Percentiles rank a stretch among this genome's conserved stretches.
Evolutionary conservation across 352 stramenopile species (phyloP).

Genomic region (Phytophthora pseudosyringae): DNA sequence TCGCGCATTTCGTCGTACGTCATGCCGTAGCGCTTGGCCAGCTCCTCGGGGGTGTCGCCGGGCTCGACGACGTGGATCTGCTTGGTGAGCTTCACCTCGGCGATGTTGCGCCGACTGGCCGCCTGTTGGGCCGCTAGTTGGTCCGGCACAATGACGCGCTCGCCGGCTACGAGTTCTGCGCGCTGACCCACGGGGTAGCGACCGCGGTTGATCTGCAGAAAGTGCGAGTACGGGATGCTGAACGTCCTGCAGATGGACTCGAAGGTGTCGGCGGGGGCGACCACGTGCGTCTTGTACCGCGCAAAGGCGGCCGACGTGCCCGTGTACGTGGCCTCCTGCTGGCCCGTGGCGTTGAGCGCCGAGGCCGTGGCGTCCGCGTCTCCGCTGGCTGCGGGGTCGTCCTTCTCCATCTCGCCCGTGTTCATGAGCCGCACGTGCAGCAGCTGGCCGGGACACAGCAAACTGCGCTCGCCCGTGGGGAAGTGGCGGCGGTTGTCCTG

Average conservation of each 20-base stretch:
- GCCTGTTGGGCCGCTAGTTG: slow-evolving; percentile 59
- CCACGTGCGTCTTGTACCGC: slow-evolving; percentile 75
- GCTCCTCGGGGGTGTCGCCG: slow-evolving; percentile 72
- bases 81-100: slow-evolving; percentile 86
- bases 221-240: slow-evolving; percentile 67
- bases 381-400: slow-evolving; percentile 13
- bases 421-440: slow-evolving; percentile 83
- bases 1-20: slow-evolving; percentile 87
- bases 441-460: slow-evolving; percentile 71
- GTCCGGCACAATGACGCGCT: slow-evolving; percentile 81
- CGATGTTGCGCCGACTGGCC: slow-evolving; percentile 69
- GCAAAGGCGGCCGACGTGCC: slow-evolving; percentile 56
- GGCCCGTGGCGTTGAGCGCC: slow-evolving; percentile 12
- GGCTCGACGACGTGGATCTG: slow-evolving; percentile 84
- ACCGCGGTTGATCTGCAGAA: slow-evolving; percentile 83
- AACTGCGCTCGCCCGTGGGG: slow-evolving; percentile 72
- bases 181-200: slow-evolving; percentile 72
- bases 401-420: slow-evolving; percentile 68
- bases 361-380: slow-evolving; percentile 23
- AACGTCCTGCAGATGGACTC: slow-evolving; percentile 74
- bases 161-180: slow-evolving; percentile 60
- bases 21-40: slow-evolving; percentile 75
- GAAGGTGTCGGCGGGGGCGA: slow-evolving; percentile 65
- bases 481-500: slow-evolving; percentile 86
- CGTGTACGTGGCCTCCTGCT: slow-evolving; percentile 35